Evolutionary conservation across 192 early-diverging fungal genomes (phyloP).

Genomic region (Coemansia sp.): DNA sequence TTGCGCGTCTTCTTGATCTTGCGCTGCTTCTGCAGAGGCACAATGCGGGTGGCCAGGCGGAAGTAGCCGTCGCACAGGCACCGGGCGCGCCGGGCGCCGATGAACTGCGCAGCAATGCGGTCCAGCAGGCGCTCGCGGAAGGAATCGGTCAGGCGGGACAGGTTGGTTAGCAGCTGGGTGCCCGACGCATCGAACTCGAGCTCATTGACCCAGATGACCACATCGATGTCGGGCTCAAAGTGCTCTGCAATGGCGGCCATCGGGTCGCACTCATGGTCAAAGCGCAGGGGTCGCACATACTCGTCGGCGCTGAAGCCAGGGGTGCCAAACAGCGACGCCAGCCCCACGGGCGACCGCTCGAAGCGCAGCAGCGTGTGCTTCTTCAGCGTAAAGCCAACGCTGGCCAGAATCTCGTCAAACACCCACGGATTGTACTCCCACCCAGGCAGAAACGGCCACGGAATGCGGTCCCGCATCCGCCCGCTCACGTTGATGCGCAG

Average conservation of each 20-base stretch:
- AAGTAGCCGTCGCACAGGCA: constrained; percentile 57
- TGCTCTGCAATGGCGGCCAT: constrained; percentile 43
- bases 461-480: constrained; percentile 71
- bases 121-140: constrained; percentile 50
- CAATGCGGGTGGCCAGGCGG: constrained; percentile 47
- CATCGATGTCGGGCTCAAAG: constrained; percentile 52
- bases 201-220: constrained; percentile 56
- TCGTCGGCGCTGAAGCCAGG: constrained; percentile 14
- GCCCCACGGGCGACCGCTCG: constrained; percentile 58
- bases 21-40: constrained; percentile 59
- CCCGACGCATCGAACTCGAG: constrained; percentile 27
- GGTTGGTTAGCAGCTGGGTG: constrained; percentile 21
- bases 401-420: constrained; percentile 81
- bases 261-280: constrained; percentile 37
- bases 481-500: constrained; percentile 71
- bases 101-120: constrained; percentile 51
- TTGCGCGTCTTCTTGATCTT: constrained; percentile 64
- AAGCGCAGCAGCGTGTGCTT: constrained; percentile 72
- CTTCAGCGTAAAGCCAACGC: constrained; percentile 74
- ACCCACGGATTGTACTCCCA: constrained; percentile 62
- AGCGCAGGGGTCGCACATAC: constrained; percentile 32
- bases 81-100: constrained; percentile 23
- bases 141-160: constrained; percentile 25
- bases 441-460: constrained; percentile 64
- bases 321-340: constrained; percentile 28